phyloP scores from a whole-genome alignment of 768 basidiomycete species.

The Kwoniella mangroviensis region DNA sequence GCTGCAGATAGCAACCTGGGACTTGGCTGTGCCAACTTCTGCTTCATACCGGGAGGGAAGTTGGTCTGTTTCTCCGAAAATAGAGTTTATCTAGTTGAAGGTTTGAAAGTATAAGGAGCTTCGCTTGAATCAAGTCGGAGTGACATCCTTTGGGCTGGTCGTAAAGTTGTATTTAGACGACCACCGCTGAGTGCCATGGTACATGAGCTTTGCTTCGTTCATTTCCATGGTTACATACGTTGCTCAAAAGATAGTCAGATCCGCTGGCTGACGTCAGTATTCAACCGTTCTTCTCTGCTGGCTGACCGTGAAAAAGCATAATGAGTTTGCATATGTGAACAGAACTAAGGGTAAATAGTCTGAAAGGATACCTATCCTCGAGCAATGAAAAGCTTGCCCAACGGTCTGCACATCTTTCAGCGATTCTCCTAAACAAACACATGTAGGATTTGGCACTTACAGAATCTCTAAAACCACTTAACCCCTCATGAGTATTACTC shows the following conservation, averaged over 20 bases:
- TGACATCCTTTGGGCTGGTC: too few species aligned
- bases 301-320: not conserved
- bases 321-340: not conserved
- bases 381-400: slow-evolving; percentile 53
- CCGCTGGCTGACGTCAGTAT: too few species aligned
- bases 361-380: slow-evolving; percentile 33
- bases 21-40: slow-evolving; percentile 38
- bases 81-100: slow-evolving; percentile 30
- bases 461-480: too few species aligned
- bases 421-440: not conserved
- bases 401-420: slow-evolving; percentile 37
- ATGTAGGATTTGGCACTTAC: slow-evolving; percentile 60
- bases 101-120: slow-evolving; percentile 14
- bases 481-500: slow-evolving; percentile 75
- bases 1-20: slow-evolving; percentile 13
- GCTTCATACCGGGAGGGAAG: slow-evolving; percentile 37
- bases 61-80: slow-evolving; percentile 36
- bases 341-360: not conserved
- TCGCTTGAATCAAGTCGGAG: not conserved
- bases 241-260: too few species aligned
- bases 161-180: too few species aligned
- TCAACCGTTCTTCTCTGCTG: not conserved
- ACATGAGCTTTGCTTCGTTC: too few species aligned
- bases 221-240: too few species aligned
- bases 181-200: too few species aligned